These are phyloP conservation scores for Penicillium robsamsonii DNA, from an alignment of 495 filamentous ascomycete species.

Conservation along the genomic window DNA sequence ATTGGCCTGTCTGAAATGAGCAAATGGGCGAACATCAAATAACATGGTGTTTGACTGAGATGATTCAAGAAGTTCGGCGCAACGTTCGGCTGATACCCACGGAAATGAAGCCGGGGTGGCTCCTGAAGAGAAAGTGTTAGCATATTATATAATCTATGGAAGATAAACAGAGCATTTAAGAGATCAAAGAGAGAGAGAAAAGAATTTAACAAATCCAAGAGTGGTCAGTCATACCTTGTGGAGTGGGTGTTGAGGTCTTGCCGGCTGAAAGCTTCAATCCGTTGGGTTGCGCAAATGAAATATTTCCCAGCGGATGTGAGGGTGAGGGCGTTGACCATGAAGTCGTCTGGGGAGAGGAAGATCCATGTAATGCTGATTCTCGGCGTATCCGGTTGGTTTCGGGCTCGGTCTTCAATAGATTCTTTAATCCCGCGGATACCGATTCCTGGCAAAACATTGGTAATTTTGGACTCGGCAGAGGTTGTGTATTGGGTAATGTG, in stretches of 20 bases:
- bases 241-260: constrained; percentile 1
- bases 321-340: constrained; percentile 8
- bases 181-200: not conserved
- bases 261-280: not conserved
- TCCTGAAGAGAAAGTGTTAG: constrained; percentile 5
- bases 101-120: constrained; percentile 14
- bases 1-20: constrained; percentile 72
- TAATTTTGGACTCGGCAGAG: constrained; percentile 64
- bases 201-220: not conserved
- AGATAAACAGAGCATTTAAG: not conserved
- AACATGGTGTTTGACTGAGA: constrained; percentile 60
- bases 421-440: constrained; percentile 72
- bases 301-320: constrained; percentile 1
- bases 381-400: constrained; percentile 25
- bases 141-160: not conserved
- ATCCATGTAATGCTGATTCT: constrained; percentile 23
- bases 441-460: constrained; percentile 70
- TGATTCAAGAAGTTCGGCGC: constrained; percentile 64
- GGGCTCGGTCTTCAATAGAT: constrained; percentile 37
- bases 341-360: constrained; percentile 14
- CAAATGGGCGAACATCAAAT: constrained; percentile 85
- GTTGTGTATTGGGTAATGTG: constrained; percentile 63
- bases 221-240: constrained; percentile 14
- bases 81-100: constrained; percentile 62
- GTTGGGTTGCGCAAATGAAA: not conserved